A percentile compares a stretch with the other conserved stretches of the same genome.
These are phyloP conservation scores for Coemansia sp. DNA, from an alignment of 192 early-diverging fungal genomes.

Conservation along the genomic window DNA sequence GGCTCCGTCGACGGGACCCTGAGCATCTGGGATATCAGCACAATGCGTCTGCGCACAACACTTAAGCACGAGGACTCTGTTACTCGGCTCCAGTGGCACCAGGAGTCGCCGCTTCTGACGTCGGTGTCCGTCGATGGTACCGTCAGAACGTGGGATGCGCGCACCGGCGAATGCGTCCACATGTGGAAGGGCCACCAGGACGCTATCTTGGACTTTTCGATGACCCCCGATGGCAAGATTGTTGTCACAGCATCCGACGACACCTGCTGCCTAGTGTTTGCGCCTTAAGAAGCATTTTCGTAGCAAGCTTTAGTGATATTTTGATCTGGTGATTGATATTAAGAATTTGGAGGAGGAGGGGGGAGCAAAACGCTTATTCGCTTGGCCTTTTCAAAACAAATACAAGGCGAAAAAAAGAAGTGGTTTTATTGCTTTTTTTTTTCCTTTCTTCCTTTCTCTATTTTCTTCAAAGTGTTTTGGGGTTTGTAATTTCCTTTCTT, in stretches of 20 bases:
- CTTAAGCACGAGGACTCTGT: constrained; percentile 85
- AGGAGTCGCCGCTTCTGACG: constrained; percentile 67
- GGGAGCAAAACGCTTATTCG: neutral
- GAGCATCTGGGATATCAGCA: constrained; percentile 89
- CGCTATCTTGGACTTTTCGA: constrained; percentile 78
- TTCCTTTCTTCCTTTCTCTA: neutral
- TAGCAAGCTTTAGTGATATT: neutral
- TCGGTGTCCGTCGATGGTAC: constrained; percentile 80
- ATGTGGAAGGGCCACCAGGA: constrained; percentile 84
- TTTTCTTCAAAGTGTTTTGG: too few relatives aligned
- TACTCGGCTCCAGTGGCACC: constrained; percentile 70
- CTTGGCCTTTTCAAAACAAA: neutral
- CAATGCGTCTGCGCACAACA: constrained; percentile 78
- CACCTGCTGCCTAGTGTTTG: constrained; percentile 72
- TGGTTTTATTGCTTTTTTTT: neutral
- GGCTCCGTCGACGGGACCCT: constrained; percentile 87
- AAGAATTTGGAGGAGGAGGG: neutral
- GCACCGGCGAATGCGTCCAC: constrained; percentile 78
- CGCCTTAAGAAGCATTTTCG: neutral
- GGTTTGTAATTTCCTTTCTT: neutral
- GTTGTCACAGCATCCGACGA: constrained; percentile 86
- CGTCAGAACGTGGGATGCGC: constrained; percentile 85
- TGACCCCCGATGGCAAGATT: constrained; percentile 67
- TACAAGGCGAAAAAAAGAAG: too few relatives aligned
- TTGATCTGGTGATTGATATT: neutral